Base-by-base conservation (phyloP, 2,329 filamentous ascomycete species). In the Aspergillus pseudotamarii region DNA sequence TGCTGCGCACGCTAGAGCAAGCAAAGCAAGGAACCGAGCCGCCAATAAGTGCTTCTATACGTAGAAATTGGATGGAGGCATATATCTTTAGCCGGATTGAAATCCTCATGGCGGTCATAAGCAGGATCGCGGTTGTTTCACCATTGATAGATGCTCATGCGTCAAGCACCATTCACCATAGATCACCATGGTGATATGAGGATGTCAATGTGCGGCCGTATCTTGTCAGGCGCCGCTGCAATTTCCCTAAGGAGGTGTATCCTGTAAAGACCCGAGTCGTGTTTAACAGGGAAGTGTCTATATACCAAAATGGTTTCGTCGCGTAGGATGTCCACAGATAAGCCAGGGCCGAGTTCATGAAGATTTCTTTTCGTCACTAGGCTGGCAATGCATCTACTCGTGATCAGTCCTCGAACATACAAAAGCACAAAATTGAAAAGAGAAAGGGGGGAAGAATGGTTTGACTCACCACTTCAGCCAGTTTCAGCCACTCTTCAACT, bases 401-500 rank as follows among this genome's bases (percentile, higher is more conserved):
- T 2, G 36, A 32, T 55, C 21, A 38, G 9, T 21, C n/a, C 14
- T 38, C 11, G 51, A 70, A 12, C 72, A 64, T 45, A n/a, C 34
- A 43, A 5, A 36, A 2, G 4, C 36, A 41, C 38, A n/a, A n/a
- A n/a, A 9, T 41, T 9, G 16, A n/a, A n/a, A n/a, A 41, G 16
- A 41, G 21, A 10, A 46, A 43, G 19, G 34, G 43, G n/a, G 26
- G 28, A 46, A 50, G 10, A 14, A 19, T 14, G 10, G 11, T 30
- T 36, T 28, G 63, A 76, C 84, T 71, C 77, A 93, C 90, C 75
- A 85, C 84, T 67, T 89, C 86, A 12, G 93, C 87, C 75, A 94
- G 87, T 12, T 83, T 82, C 62, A 96, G 82, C 93, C 93, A 97
- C 77, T 97, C 93, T 68, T 89, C 85, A 50, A 96, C 80, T 0